Evolutionary conservation across 495 filamentous ascomycete species (phyloP).

Genomic region (Annulohypoxylon moriforme): DNA sequence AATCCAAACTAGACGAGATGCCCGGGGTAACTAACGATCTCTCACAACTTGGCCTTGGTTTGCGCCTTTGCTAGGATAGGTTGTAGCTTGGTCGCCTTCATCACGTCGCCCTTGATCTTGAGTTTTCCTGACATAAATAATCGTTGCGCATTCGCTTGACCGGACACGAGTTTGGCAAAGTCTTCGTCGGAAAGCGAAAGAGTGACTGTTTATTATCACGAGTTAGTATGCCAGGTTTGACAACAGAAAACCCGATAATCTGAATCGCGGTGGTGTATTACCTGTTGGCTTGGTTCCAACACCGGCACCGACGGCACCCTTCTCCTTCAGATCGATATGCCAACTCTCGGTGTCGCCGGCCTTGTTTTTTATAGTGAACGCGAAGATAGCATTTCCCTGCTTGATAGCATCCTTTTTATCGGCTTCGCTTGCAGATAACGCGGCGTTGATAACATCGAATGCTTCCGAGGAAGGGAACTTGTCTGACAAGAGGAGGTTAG

Average conservation of each 20-base stretch:
- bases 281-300: constrained; percentile 82
- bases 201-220: constrained; percentile 68
- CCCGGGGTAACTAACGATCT: constrained; percentile 35
- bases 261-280: constrained; percentile 49
- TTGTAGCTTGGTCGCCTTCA: constrained; percentile 98
- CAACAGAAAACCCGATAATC: constrained; percentile 3
- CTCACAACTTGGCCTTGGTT: constrained; percentile 84
- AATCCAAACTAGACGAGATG: constrained; percentile 7
- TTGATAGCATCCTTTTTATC: constrained; percentile 90
- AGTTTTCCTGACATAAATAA: constrained; percentile 97
- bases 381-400: constrained; percentile 86
- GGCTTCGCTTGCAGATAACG: constrained; percentile 74
- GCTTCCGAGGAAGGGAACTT: constrained; percentile 90
- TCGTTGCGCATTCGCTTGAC: constrained; percentile 93
- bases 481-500: constrained; percentile 60
- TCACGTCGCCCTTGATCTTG: constrained; percentile 97
- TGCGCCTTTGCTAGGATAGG: constrained; percentile 91
- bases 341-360: constrained; percentile 82
- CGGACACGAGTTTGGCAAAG: constrained; percentile 81
- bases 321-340: constrained; percentile 95
- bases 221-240: constrained; percentile 14
- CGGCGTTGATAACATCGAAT: constrained; percentile 86
- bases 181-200: constrained; percentile 86
- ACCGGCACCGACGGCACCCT: constrained; percentile 84
- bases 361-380: constrained; percentile 91